phyloP scores from a whole-genome alignment of 495 filamentous ascomycete species.

The Hypoxylon crocopeplum region DNA sequence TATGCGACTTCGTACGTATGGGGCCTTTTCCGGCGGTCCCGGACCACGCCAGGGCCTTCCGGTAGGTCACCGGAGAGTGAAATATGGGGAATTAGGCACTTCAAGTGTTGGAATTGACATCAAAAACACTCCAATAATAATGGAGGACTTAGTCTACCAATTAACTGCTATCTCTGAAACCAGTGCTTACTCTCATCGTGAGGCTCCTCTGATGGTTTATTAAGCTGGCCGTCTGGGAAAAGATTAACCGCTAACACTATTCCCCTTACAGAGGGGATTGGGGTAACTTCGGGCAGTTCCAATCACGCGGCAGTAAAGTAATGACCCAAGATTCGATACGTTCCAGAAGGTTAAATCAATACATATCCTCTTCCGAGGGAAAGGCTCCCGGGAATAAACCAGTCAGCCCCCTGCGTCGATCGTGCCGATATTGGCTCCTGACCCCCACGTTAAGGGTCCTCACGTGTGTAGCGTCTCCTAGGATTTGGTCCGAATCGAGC shows the following conservation, averaged over 20 bases:
- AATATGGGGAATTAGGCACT: not conserved
- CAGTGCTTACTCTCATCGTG: no score
- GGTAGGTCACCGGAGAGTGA: not conserved
- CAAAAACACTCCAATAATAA: not conserved
- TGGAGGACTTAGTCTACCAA: no score
- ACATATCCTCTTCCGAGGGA: conserved; percentile 15
- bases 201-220: no score
- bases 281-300: not conserved
- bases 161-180: no score
- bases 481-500: conserved; percentile 6
- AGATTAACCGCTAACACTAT: no score
- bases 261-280: no score
- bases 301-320: not conserved
- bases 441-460: conserved; percentile 29
- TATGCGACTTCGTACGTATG: conserved; percentile 9
- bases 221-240: no score
- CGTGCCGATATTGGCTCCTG: conserved; percentile 26
- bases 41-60: conserved; percentile 14
- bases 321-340: conserved; percentile 10
- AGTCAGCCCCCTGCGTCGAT: conserved; percentile 35
- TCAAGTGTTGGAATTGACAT: not conserved
- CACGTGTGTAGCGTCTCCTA: conserved; percentile 23
- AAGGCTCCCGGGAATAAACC: conserved; percentile 30
- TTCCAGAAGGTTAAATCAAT: conserved; percentile 13
- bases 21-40: conserved; percentile 25